Evolutionary conservation across 2,329 filamentous ascomycete genomes (phyloP).

Genomic region (Falciphora oryzae): DNA sequence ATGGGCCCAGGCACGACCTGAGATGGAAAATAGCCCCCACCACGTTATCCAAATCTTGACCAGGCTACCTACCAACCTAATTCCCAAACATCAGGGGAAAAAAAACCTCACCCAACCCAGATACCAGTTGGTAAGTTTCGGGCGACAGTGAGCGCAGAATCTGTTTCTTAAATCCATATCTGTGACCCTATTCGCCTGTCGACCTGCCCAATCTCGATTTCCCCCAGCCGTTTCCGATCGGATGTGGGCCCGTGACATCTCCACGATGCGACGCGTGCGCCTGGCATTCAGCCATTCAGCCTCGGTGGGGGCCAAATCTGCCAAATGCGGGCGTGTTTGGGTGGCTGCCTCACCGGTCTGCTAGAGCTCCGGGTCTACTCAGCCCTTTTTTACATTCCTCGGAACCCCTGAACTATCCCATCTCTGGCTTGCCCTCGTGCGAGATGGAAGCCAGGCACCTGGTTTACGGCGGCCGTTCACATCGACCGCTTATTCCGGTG

Average conservation of each 20-base stretch:
- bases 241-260: neutral
- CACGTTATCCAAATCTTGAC: neutral
- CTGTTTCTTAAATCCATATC: too few relatives aligned
- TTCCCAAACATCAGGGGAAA: neutral
- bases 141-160: too few relatives aligned
- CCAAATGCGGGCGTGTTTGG: too few relatives aligned
- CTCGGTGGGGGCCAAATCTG: neutral
- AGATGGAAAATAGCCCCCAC: too few relatives aligned
- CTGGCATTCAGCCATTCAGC: neutral
- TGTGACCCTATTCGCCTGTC: neutral
- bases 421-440: neutral
- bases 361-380: too few relatives aligned
- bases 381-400: neutral
- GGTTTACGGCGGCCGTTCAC: too few relatives aligned
- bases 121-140: neutral
- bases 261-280: too few relatives aligned
- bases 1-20: too few relatives aligned
- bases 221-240: neutral
- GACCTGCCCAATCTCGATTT: neutral
- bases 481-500: too few relatives aligned
- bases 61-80: too few relatives aligned
- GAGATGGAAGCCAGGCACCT: neutral
- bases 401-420: neutral
- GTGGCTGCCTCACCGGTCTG: neutral
- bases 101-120: neutral